Evolutionary conservation across 1,139 yeast species (phyloP).

Genomic region (Suhomyces bolitotheri): DNA sequence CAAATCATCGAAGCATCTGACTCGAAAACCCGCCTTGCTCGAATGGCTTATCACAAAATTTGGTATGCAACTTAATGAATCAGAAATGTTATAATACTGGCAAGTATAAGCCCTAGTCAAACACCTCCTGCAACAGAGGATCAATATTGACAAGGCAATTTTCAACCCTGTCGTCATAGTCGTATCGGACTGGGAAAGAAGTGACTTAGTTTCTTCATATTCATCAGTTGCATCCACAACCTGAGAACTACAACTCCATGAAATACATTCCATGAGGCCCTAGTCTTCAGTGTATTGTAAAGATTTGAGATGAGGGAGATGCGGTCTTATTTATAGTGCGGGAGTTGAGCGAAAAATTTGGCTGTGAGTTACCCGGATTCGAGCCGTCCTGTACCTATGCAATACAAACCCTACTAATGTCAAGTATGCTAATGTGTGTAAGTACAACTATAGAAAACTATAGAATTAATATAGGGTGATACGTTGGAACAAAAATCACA

Average conservation of each 20-base stretch:
- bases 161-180: constrained; percentile 82
- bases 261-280: constrained; percentile 10
- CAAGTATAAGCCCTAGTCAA: constrained; percentile 64
- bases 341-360: constrained; percentile 10
- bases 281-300: constrained; percentile 5
- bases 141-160: constrained; percentile 49
- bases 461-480: too few species aligned
- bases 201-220: constrained; percentile 62
- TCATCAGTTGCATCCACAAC: constrained; percentile 13
- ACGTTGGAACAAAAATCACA: too few species aligned
- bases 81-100: constrained; percentile 80
- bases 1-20: constrained; percentile 15
- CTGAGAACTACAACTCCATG: constrained; percentile 10
- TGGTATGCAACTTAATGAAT: constrained; percentile 33
- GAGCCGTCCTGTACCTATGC: neutral
- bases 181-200: constrained; percentile 85
- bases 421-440: neutral
- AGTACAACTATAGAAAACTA: constrained; percentile 2
- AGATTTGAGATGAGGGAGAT: constrained; percentile 3
- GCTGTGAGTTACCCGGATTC: constrained; percentile 15
- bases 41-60: too few species aligned
- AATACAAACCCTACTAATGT: constrained; percentile 8
- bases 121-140: constrained; percentile 40
- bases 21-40: constrained; percentile 11
- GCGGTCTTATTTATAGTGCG: constrained; percentile 14